phyloP scores from a whole-genome alignment of 176 grass and related monocot genomes.

The Cenchrus fungigraminus region DNA sequence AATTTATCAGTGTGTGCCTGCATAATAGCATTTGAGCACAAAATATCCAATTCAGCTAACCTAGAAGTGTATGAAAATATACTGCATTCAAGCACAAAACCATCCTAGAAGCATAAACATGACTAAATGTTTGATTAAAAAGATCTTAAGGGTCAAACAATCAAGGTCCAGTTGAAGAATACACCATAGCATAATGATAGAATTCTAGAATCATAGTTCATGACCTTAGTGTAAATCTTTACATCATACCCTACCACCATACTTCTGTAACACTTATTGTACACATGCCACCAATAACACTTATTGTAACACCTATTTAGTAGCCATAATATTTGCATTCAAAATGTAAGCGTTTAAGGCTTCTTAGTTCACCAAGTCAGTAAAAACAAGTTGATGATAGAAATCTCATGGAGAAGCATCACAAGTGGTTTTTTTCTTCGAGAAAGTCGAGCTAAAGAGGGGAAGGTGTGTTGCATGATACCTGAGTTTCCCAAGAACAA shows the following conservation, averaged over 20 bases:
- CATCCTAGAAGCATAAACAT: neutral
- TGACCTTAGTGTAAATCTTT: neutral
- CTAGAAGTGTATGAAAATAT: slow-evolving; percentile 12
- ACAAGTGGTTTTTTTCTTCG: neutral
- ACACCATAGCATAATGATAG: neutral
- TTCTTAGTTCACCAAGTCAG: neutral
- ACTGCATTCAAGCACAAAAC: neutral
- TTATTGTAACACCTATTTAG: neutral
- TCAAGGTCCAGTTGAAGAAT: slow-evolving; percentile 18
- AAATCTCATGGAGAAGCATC: neutral
- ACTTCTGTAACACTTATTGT: neutral
- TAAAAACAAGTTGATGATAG: slow-evolving; percentile 15
- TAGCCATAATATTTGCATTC: neutral
- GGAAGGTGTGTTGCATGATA: slow-evolving; percentile 39
- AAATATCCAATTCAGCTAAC: slow-evolving; percentile 14
- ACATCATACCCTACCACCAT: slow-evolving; percentile 14
- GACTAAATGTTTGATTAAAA: neutral
- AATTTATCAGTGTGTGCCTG: neutral
- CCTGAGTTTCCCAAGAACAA: slow-evolving; percentile 98
- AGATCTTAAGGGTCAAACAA: neutral
- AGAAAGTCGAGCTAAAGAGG: neutral
- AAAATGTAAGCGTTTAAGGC: slow-evolving; percentile 21
- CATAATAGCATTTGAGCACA: slow-evolving; percentile 8
- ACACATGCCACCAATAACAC: neutral
- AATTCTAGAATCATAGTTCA: neutral